Base-by-base conservation (phyloP, 2,329 filamentous ascomycete genomes). In the Fusarium lyarnte region DNA sequence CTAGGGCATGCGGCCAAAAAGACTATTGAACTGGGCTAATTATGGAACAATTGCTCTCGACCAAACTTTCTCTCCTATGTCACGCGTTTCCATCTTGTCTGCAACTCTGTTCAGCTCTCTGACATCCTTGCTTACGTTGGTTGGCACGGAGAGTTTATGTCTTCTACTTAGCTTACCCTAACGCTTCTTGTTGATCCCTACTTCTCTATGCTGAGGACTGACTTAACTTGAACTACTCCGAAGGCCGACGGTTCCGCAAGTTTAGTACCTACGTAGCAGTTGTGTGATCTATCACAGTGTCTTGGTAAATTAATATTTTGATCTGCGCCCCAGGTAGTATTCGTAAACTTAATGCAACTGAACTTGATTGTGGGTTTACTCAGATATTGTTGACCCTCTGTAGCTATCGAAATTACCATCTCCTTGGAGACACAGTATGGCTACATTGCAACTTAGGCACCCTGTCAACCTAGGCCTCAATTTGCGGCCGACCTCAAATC, bases 21-120 rank as follows among this genome's bases (percentile, higher is more conserved):
- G 42, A 29, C 46, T 41, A 58, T 57, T 53, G 29, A 42, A 31
- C 17, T 65, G 73, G 73, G 73, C 69, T 77, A 77, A 77, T 76
- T 73, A 77, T 77, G 75, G 75, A 75, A 66, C 66, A 63, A 66
- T 49, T 53, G 53, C 23, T 47, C 58, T 51, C 49, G 42, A 8
- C 36, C 27, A 38, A 38, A 46, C 46, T 47, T 63, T 63, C 57
- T 52, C 46, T 45, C 57, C 58, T 38, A 60, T 54, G 43, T 38
- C 33, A 52, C 27, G 49, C 49, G 19, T 33, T 27, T 27, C 33
- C 33, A 21, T 38, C 19, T 53, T 68, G 58, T 65, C 52, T 33
- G n/a, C 55, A 61, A 46, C 42, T 42, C 43, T 58, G 52, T 63
- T 63, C 63, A 62, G 43, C 55, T 69, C 46, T 61, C 51, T 57